phyloP scores from a whole-genome alignment of 1,284 basidiomycete genomes.

The Uromyces viciae-fabae region DNA sequence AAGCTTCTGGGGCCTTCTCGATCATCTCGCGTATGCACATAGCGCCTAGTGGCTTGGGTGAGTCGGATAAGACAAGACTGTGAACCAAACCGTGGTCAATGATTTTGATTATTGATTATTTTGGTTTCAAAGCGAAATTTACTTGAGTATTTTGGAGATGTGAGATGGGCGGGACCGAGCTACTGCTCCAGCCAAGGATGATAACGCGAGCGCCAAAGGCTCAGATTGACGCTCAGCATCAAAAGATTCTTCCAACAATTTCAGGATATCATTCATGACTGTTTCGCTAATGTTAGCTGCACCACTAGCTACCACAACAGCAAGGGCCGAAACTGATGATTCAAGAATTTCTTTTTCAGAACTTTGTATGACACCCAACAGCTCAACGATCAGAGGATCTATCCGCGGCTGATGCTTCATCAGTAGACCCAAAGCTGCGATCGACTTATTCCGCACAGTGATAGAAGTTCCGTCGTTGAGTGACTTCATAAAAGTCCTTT shows the following conservation, averaged over 20 bases:
- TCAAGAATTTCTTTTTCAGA: slow-evolving; percentile 29
- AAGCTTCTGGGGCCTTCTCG: slow-evolving; percentile 30
- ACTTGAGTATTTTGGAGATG: slow-evolving; percentile 3
- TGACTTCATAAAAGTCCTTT: slow-evolving; percentile 94
- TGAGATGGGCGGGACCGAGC: slow-evolving; percentile 10
- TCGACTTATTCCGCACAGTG: slow-evolving; percentile 76
- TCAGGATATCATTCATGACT: slow-evolving; percentile 24
- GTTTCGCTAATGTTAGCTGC: slow-evolving; percentile 26
- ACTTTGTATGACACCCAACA: slow-evolving; percentile 12
- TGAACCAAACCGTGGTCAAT: neutral
- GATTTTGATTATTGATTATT: neutral
- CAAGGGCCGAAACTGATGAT: slow-evolving; percentile 27
- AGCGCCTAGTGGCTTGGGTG: slow-evolving; percentile 29
- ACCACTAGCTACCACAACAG: slow-evolving; percentile 32
- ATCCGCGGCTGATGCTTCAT: slow-evolving; percentile 84
- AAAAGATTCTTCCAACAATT: slow-evolving; percentile 36
- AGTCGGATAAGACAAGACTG: slow-evolving; percentile 35
- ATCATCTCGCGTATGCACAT: slow-evolving; percentile 40
- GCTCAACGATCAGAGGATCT: slow-evolving; percentile 58
- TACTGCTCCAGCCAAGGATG: slow-evolving; percentile 18
- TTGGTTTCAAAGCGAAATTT: neutral
- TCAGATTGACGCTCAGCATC: slow-evolving; percentile 29
- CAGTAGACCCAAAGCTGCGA: slow-evolving; percentile 78
- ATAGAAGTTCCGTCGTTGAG: slow-evolving; percentile 73
- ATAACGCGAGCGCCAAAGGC: slow-evolving; percentile 28